Evolutionary conservation across 495 filamentous ascomycete species (phyloP), one percentile per base, ranked within the genome.

Genomic region (Tuber indicum): DNA sequence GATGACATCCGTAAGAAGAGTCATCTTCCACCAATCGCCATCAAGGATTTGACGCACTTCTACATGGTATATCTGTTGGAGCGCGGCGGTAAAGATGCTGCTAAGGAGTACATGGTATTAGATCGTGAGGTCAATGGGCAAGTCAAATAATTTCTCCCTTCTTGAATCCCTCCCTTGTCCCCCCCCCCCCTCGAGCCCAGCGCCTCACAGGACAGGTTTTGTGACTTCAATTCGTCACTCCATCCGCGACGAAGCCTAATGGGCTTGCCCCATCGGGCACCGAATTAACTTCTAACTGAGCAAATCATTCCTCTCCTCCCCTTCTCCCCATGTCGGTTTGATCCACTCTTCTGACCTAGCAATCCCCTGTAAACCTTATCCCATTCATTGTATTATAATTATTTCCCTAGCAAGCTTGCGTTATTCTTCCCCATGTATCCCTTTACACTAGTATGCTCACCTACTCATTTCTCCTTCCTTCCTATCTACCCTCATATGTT

Each of bases 21-120:
- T 75, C 88, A 89, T 41, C 88, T 98, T 26, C 87, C 90, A 5
- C 84, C 89, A 0, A 84, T 88, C 7, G 87, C 88, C 0, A 90
- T 94, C 84, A 93, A 91, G 82, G 93, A 97, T 45, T 86, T 98
- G 16, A 90, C 91, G 32, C 88, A 92, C 81, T 86, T 88, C 74
- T 99, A 97, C 84, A 90, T 97, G 87, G 85, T 87, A 17, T 98
- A 96, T 83, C 86, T 99, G 42, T 90, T 96, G 71, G 91, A 97
- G 79, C 87, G 93, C 72, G 94, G 95, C 2, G 90, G 89, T n/a
- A 90, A 92, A 77, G 90, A 93, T 52, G 89, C 92, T 0, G 93
- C 93, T 83, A 94, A 95, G 84, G 92, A 96, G 82, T 97, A 93
- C 83, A 86, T 98, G 85, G 85, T 85, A 70, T 84, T 99, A 45